These are phyloP conservation scores for Mucor velutinosus DNA, from an alignment of 371 early-diverging fungal species.

Conservation along the genomic window DNA sequence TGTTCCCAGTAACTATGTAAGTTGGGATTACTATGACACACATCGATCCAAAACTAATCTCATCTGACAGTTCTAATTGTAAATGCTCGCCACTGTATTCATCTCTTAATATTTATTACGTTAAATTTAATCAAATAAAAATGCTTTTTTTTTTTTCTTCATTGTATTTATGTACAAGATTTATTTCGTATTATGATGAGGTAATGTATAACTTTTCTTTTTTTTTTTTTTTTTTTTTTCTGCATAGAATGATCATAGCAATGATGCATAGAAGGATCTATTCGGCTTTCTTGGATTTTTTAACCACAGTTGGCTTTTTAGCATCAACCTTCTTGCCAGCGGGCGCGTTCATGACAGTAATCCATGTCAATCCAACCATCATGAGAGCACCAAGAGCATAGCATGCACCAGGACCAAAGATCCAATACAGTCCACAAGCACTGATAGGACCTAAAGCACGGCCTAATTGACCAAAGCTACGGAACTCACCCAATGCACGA, in stretches of 20 bases:
- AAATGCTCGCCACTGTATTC: background rate
- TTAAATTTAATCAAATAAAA: background rate
- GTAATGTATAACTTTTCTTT: background rate
- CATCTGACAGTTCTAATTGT: conserved; percentile 12
- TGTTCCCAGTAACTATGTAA: conserved; percentile 90
- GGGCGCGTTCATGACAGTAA: conserved; percentile 14
- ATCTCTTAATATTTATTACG: background rate
- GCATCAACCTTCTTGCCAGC: background rate
- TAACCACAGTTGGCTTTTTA: background rate
- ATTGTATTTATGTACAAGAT: background rate
- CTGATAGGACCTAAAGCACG: conserved; percentile 88
- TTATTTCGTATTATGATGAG: background rate
- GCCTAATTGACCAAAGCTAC: conserved; percentile 92
- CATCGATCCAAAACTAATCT: background rate
- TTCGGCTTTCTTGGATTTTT: conserved; percentile 5
- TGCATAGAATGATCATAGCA: background rate
- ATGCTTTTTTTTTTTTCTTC: background rate
- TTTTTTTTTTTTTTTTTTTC: background rate
- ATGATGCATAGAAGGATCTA: background rate
- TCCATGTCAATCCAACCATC: conserved; percentile 32
- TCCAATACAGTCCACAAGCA: conserved; percentile 89
- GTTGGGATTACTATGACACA: background rate
- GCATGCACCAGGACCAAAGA: conserved; percentile 68
- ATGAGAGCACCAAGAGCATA: conserved; percentile 46
- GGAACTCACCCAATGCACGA: conserved; percentile 80